A percentile compares a stretch with the other conserved stretches of the same genome.
Conservation (phyloP, 805 yeast species). For the Yarrowia hollandica region DNA sequence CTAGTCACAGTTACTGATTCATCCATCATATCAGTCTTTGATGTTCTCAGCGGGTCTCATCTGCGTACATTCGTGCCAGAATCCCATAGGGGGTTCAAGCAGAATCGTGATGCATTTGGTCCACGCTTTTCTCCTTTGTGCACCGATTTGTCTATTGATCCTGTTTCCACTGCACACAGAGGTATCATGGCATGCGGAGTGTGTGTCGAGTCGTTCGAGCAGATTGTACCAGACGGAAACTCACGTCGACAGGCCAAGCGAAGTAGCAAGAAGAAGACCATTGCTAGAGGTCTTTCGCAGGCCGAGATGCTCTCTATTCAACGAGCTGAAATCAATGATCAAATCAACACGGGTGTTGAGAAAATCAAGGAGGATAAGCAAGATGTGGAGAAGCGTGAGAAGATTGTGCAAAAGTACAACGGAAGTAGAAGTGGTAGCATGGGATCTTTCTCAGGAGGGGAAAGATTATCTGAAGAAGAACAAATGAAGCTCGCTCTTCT, state of each 20-base stretch:
- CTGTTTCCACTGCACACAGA: slow-evolving; percentile 12
- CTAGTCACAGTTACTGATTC: slow-evolving; percentile 17
- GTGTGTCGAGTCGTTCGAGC: slow-evolving; percentile 23
- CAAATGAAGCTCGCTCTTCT: slow-evolving; percentile 17
- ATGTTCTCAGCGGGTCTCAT: slow-evolving; percentile 13
- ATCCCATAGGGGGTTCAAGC: slow-evolving; percentile 17
- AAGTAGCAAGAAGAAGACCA: slow-evolving; percentile 4
- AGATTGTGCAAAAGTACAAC: slow-evolving; percentile 20
- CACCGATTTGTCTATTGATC: slow-evolving; percentile 10
- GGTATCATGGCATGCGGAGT: slow-evolving; percentile 29
- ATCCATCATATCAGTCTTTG: slow-evolving; percentile 16
- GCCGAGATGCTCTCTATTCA: slow-evolving; percentile 15
- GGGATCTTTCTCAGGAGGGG: slow-evolving; percentile 16
- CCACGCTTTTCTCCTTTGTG: slow-evolving; percentile 1
- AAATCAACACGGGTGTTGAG: slow-evolving; percentile 17
- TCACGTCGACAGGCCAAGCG: slow-evolving; percentile 17
- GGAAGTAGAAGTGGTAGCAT: slow-evolving; percentile 8
- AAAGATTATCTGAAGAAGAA: slow-evolving; percentile 12
- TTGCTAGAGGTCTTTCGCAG: slow-evolving; percentile 18
- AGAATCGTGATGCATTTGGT: slow-evolving; percentile 21
- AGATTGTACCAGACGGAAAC: slow-evolving; percentile 14
- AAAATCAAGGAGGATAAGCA: slow-evolving; percentile 14
- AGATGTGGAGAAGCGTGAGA: slow-evolving; percentile 19
- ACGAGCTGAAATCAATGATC: slow-evolving; percentile 24
- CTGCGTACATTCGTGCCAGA: slow-evolving; percentile 22